These are phyloP conservation scores for Magnusiomyces sp. DNA, from an alignment of 1,139 yeast species.

Conservation along the genomic window DNA sequence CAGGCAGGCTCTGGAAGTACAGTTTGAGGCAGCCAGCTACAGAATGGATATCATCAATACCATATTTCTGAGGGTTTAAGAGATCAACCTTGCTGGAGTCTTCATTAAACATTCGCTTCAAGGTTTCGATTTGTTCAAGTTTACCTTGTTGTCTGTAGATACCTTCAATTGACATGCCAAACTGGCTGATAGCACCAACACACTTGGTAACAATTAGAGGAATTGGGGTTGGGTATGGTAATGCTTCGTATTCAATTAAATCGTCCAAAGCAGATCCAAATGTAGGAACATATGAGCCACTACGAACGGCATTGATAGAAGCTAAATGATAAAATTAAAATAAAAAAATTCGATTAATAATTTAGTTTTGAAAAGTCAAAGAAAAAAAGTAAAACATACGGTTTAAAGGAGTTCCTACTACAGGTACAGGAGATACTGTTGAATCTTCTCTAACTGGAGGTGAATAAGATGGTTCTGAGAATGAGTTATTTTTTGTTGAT, in stretches of 20 bases:
- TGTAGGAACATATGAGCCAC: slow-evolving; percentile 33
- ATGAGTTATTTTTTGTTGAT: no score
- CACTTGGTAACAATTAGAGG: slow-evolving; percentile 89
- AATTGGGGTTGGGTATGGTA: slow-evolving; percentile 37
- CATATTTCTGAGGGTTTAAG: slow-evolving; percentile 40
- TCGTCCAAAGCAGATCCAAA: slow-evolving; percentile 78
- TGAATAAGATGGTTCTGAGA: no score
- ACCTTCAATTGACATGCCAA: slow-evolving; percentile 82
- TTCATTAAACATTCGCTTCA: slow-evolving; percentile 63
- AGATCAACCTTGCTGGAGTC: slow-evolving; percentile 64
- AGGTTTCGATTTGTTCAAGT: slow-evolving; percentile 59
- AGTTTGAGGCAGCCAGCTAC: slow-evolving; percentile 71
- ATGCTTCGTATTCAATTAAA: slow-evolving; percentile 72
- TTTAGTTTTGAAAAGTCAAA: no score
- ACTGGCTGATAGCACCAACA: slow-evolving; percentile 72
- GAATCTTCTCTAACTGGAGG: no score
- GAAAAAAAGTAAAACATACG: no score
- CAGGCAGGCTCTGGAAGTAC: slow-evolving; percentile 74
- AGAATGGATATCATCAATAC: slow-evolving; percentile 40
- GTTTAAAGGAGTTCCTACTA: no score
- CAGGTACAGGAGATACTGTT: no score
- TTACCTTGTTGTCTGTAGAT: slow-evolving; percentile 83
- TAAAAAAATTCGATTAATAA: no score
- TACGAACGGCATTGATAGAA: no score
- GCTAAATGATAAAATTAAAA: no score